Evolutionary conservation across 345 rosid genomes (phyloP).

Genomic region (Eucalyptus cloeziana): DNA sequence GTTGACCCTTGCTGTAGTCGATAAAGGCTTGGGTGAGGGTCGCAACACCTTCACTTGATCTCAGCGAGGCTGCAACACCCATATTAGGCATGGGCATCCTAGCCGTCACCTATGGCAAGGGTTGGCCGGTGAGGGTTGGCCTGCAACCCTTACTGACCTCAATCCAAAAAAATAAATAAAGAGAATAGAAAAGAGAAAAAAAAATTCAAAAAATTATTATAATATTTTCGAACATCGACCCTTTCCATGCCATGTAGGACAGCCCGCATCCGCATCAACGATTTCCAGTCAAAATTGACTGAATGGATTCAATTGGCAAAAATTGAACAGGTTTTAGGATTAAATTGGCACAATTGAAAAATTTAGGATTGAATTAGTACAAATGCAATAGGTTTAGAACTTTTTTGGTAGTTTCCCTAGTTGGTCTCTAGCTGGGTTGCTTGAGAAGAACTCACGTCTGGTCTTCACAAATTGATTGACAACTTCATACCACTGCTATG

Average conservation of each 20-base stretch:
- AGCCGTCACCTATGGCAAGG: neutral
- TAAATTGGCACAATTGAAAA: too few species aligned
- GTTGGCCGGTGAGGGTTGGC: too few species aligned
- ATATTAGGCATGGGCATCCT: neutral
- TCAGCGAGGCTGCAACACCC: neutral
- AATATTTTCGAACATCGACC: too few species aligned
- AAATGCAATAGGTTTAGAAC: too few species aligned
- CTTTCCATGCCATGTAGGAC: rapidly evolving
- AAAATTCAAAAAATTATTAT: too few species aligned
- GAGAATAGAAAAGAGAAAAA: too few species aligned
- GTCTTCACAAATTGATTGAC: neutral
- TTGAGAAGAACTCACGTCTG: neutral
- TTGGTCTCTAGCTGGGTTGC: neutral
- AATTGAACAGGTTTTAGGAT: rapidly evolving
- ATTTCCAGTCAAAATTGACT: too few species aligned
- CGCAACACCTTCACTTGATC: rapidly evolving
- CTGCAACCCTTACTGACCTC: rapidly evolving
- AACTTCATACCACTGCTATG: neutral
- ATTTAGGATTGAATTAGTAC: rapidly evolving
- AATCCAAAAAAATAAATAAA: too few species aligned
- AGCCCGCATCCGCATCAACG: rapidly evolving
- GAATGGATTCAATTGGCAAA: too few species aligned
- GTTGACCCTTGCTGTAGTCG: rapidly evolving
- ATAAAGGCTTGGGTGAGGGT: neutral
- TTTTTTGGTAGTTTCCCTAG: too few species aligned